phyloP scores from a whole-genome alignment of 495 filamentous ascomycete species.

The Neurospora sp. region DNA sequence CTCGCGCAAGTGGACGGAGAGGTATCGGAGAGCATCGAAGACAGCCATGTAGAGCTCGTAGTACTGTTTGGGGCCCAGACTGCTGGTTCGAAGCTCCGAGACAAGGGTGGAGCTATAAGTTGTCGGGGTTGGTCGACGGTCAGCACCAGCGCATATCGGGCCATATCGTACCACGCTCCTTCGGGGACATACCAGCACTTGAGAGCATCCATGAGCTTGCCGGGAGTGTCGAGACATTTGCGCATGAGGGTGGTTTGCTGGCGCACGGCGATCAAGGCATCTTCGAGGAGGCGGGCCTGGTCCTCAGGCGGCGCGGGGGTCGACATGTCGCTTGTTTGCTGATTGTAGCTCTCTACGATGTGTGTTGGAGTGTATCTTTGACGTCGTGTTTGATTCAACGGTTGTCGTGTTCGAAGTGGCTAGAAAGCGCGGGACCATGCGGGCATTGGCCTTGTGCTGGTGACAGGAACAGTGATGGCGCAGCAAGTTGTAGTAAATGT shows the following conservation, averaged over 20 bases:
- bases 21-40: slow-evolving; percentile 94
- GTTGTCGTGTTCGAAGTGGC: not conserved
- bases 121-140: not conserved
- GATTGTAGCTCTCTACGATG: not conserved
- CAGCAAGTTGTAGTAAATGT: not conserved
- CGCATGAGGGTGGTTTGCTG: slow-evolving; percentile 95
- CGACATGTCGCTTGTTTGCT: slow-evolving; percentile 30
- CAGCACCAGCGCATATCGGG: not conserved
- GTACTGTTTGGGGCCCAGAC: slow-evolving; percentile 94
- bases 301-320: slow-evolving; percentile 71
- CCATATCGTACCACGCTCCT: not conserved
- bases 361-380: not conserved
- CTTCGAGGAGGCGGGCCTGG: slow-evolving; percentile 88
- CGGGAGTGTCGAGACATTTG: slow-evolving; percentile 92
- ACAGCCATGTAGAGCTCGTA: slow-evolving; percentile 99
- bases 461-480: not conserved
- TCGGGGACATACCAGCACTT: slow-evolving; percentile 78
- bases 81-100: slow-evolving; percentile 92
- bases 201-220: slow-evolving; percentile 98
- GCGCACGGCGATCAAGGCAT: slow-evolving; percentile 90
- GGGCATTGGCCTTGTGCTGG: not conserved
- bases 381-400: not conserved
- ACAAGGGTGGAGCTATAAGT: slow-evolving; percentile 79
- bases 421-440: not conserved
- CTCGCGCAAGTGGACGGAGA: slow-evolving; percentile 91